Evolutionary conservation across 2,329 filamentous ascomycete genomes (phyloP).

Genomic region (Thelonectria olida): DNA sequence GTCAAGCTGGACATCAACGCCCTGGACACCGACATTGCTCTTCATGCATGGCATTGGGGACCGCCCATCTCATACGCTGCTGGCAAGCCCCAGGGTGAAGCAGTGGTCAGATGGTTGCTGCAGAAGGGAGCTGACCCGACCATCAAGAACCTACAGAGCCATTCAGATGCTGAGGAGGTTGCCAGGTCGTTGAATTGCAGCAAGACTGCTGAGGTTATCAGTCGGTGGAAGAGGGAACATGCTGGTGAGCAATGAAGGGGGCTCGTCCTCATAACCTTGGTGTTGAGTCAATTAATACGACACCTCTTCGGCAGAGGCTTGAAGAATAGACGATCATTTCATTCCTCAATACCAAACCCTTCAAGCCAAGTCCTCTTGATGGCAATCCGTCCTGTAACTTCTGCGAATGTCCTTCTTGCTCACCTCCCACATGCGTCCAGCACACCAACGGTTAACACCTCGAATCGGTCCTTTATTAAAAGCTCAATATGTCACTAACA

Average conservation of each 20-base stretch:
- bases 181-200: not conserved
- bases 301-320: no score
- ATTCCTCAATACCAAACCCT: no score
- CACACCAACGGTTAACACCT: not conserved
- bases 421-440: no score
- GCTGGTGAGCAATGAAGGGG: not conserved
- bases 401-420: not conserved
- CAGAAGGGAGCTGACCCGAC: not conserved
- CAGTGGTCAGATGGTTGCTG: conserved; percentile 6
- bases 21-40: not conserved
- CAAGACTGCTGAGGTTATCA: not conserved
- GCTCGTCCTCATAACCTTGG: not conserved
- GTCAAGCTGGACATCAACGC: not conserved
- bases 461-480: not conserved
- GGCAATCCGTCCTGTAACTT: no score
- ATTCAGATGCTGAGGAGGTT: not conserved
- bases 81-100: not conserved
- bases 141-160: not conserved
- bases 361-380: no score
- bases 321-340: no score
- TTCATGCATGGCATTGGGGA: not conserved
- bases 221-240: not conserved
- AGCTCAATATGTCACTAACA: not conserved
- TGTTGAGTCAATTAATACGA: not conserved
- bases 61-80: conserved; percentile 7